Percentiles rank a stretch among this genome's conserved stretches.
Conservation (phyloP, 2,329 filamentous ascomycete species). For the Paecilomyces niveus region DNA sequence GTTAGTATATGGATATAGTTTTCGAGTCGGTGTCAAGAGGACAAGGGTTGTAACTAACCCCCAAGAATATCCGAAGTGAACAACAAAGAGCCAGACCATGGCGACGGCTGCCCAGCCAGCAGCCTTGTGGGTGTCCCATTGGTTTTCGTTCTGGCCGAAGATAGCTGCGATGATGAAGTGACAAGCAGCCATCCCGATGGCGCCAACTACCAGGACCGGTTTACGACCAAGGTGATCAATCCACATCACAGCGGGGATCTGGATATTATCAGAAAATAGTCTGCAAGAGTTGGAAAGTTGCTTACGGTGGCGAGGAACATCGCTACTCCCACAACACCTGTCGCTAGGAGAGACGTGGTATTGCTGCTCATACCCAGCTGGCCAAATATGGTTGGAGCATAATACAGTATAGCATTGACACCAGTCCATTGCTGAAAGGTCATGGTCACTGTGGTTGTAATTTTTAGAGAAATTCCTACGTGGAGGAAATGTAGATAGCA, state of each 20-base stretch:
- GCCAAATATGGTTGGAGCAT: slow-evolving; percentile 26
- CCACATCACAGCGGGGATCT: slow-evolving; percentile 24
- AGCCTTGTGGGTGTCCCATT: slow-evolving; percentile 49
- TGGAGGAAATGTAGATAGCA: background rate
- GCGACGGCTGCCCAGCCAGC: slow-evolving; percentile 61
- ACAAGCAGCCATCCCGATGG: slow-evolving; percentile 60
- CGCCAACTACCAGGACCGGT: slow-evolving; percentile 35
- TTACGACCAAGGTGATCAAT: slow-evolving; percentile 27
- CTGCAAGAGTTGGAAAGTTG: background rate
- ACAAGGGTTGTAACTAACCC: slow-evolving; percentile 30
- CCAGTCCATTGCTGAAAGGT: slow-evolving; percentile 44
- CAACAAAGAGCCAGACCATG: slow-evolving; percentile 58
- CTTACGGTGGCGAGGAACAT: slow-evolving; percentile 15
- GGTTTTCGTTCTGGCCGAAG: slow-evolving; percentile 53
- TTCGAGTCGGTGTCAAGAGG: background rate
- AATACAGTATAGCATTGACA: slow-evolving; percentile 38
- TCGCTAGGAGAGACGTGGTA: slow-evolving; percentile 19
- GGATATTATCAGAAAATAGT: slow-evolving; percentile 3
- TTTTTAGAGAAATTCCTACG: slow-evolving; percentile 53
- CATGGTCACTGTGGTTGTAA: slow-evolving; percentile 43
- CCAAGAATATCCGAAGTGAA: slow-evolving; percentile 68
- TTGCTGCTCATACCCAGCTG: slow-evolving; percentile 18
- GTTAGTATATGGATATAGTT: background rate
- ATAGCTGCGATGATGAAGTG: slow-evolving; percentile 64
- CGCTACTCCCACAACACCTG: slow-evolving; percentile 23